phyloP scores from a whole-genome alignment of 2,329 filamentous ascomycete genomes.

The Pseudogymnoascus sp. region DNA sequence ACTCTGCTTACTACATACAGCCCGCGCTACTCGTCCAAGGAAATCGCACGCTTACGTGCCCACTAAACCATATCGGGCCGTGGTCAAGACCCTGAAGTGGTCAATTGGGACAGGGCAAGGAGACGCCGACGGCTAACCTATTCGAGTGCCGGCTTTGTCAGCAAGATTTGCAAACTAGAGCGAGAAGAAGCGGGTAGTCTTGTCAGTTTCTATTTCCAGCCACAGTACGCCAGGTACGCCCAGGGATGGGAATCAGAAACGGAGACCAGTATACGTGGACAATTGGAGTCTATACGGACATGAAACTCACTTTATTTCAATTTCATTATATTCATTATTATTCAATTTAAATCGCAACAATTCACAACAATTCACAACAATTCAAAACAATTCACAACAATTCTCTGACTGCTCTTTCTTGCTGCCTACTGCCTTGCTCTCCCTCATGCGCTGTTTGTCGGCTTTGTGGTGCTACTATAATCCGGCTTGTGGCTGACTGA shows the following conservation, averaged over 20 bases:
- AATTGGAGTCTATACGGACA: neutral
- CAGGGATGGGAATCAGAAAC: neutral
- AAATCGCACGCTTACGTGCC: neutral
- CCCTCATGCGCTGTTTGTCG: neutral
- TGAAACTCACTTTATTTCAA: neutral
- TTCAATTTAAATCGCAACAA: neutral
- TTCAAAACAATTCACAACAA: neutral
- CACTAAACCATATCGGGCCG: neutral
- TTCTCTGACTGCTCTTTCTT: neutral
- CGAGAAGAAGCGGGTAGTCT: neutral
- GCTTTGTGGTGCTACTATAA: neutral
- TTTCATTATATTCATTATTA: neutral
- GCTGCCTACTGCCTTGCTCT: neutral
- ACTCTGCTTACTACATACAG: neutral
- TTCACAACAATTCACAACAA: neutral
- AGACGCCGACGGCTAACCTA: constrained; percentile 3
- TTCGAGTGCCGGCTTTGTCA: neutral
- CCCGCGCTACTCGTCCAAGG: neutral
- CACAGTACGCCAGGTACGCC: neutral
- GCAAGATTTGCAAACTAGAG: neutral
- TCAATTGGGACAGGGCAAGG: neutral
- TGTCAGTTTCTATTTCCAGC: neutral
- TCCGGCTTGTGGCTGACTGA: neutral
- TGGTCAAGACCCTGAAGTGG: neutral
- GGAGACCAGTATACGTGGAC: neutral